Percentiles rank a stretch among this genome's conserved stretches.
Conservation (phyloP, 106 monocot genomes). For the Apostasia ramifera region DNA sequence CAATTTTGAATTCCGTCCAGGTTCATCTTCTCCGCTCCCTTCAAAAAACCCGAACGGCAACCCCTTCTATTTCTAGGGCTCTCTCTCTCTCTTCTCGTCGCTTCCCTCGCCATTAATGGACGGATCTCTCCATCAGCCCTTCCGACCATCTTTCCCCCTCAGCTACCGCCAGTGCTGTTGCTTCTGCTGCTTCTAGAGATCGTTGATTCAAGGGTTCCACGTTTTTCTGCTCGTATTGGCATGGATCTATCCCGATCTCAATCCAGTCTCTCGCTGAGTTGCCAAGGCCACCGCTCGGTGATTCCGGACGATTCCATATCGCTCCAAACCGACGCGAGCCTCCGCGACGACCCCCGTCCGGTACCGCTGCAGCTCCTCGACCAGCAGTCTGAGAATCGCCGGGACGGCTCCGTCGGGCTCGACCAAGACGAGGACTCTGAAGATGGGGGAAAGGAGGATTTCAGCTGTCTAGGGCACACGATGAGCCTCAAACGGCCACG, state of each 20-base stretch:
- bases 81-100: too few relatives aligned
- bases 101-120: too few relatives aligned
- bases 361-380: slow-evolving; percentile 35
- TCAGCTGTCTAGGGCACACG: slow-evolving; percentile 41
- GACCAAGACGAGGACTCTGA: slow-evolving; percentile 10
- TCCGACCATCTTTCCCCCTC: not conserved
- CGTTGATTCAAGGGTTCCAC: slow-evolving; percentile 1
- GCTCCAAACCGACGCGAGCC: slow-evolving; percentile 5
- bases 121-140: too few relatives aligned
- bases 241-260: slow-evolving; percentile 36
- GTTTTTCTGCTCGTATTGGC: not conserved
- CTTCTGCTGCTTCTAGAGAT: slow-evolving; percentile 6
- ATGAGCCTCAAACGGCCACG: slow-evolving; percentile 39
- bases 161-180: slow-evolving; percentile 3
- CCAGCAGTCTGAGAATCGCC: slow-evolving; percentile 20
- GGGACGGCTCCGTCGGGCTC: slow-evolving; percentile 1
- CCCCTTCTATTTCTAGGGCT: too few relatives aligned
- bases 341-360: slow-evolving; percentile 4
- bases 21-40: too few relatives aligned
- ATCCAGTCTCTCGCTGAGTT: slow-evolving; percentile 31
- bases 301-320: slow-evolving; percentile 11
- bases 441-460: slow-evolving; percentile 30
- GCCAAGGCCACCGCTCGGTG: slow-evolving; percentile 10
- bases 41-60: too few relatives aligned
- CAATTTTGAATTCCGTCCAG: too few relatives aligned